phyloP scores from a whole-genome alignment of 1,139 yeast species.

The Protomyces gravidus region DNA sequence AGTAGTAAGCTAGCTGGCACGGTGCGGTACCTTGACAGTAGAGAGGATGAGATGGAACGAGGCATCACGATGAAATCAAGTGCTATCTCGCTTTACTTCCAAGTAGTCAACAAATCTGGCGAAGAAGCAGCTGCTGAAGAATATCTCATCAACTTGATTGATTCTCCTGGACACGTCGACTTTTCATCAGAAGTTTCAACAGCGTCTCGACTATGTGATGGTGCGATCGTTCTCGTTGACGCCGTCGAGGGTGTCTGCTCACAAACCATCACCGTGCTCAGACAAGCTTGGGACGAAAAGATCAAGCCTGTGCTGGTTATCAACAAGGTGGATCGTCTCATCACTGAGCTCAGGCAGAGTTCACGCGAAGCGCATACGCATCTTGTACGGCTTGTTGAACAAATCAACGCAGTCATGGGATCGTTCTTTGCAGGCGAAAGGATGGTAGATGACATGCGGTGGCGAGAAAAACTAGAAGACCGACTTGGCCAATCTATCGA shows the following conservation, averaged over 20 bases:
- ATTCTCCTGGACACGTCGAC: conserved; percentile 98
- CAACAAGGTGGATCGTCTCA: conserved; percentile 84
- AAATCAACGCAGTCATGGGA: conserved; percentile 91
- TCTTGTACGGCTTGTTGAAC: conserved; percentile 72
- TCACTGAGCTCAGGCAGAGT: conserved; percentile 73
- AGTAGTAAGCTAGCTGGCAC: conserved; percentile 94
- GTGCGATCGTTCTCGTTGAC: conserved; percentile 90
- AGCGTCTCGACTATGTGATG: conserved; percentile 92
- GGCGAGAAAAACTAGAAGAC: conserved; percentile 55
- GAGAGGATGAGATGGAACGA: conserved; percentile 81
- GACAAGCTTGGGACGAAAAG: conserved; percentile 95
- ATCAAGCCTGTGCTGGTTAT: conserved; percentile 84
- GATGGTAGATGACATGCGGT: conserved; percentile 72
- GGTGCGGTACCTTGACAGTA: conserved; percentile 82
- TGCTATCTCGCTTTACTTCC: conserved; percentile 80
- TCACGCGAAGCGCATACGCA: conserved; percentile 85
- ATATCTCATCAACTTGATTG: conserved; percentile 83
- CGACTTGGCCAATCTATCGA: not conserved
- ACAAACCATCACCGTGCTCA: conserved; percentile 75
- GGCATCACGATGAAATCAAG: conserved; percentile 93
- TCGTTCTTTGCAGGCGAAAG: conserved; percentile 90
- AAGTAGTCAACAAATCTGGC: conserved; percentile 13
- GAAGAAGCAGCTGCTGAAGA: conserved; percentile 46
- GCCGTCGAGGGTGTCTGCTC: conserved; percentile 96
- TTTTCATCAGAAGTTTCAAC: conserved; percentile 94